Evolutionary conservation across 2,329 filamentous ascomycete species (phyloP).

Genomic region (Penicillium olsonii): DNA sequence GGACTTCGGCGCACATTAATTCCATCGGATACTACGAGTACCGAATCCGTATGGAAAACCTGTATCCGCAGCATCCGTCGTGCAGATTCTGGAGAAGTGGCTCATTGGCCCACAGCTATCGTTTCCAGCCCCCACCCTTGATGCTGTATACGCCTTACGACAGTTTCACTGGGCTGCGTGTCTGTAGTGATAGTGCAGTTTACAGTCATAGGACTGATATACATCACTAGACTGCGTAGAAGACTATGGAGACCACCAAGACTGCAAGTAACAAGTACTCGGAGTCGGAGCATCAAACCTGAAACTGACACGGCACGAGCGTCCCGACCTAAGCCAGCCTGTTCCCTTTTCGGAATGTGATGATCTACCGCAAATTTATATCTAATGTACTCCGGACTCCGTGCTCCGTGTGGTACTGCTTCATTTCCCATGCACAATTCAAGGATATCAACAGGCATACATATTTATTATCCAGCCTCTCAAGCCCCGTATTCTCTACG

Average conservation of each 20-base stretch:
- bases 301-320: conserved; percentile 32
- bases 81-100: conserved; percentile 6
- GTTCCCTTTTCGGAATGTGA: background rate
- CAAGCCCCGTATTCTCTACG: no score
- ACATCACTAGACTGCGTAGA: no score
- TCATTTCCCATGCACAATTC: background rate
- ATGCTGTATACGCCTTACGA: background rate
- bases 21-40: background rate
- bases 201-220: no score
- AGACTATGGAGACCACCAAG: no score
- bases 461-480: no score
- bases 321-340: conserved; percentile 18
- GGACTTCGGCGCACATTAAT: no score
- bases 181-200: no score
- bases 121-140: conserved; percentile 2
- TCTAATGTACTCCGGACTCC: background rate
- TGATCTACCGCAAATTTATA: background rate
- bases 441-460: background rate
- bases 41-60: background rate
- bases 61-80: conserved; percentile 2
- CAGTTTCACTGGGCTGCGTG: no score
- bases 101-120: conserved; percentile 8
- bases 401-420: background rate
- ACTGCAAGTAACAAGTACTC: background rate
- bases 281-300: conserved; percentile 29